Conservation (phyloP, 2,329 filamentous ascomycete species). For the Ophiobolus disseminans region DNA sequence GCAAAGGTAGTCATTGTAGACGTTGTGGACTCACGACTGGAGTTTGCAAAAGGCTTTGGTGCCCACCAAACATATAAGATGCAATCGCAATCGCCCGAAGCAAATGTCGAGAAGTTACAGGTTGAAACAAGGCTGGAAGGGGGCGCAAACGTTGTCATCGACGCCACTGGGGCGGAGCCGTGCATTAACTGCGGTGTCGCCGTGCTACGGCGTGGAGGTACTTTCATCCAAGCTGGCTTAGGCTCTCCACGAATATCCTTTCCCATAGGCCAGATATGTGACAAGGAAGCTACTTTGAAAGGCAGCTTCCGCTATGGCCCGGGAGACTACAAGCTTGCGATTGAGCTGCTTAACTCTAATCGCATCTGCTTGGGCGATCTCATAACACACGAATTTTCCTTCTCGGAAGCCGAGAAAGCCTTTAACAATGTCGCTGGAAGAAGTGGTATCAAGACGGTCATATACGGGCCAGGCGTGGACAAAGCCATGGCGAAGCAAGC, state of each 20-base stretch:
- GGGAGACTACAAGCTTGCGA: conserved; percentile 32
- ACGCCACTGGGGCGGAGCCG: conserved; percentile 32
- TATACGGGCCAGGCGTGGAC: conserved; percentile 26
- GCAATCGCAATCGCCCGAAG: conserved; percentile 6
- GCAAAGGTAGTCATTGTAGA: conserved; percentile 79
- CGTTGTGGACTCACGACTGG: conserved; percentile 75
- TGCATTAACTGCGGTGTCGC: conserved; percentile 26
- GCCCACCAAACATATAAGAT: conserved; percentile 17
- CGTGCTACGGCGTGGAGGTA: conserved; percentile 21
- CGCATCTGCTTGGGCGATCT: conserved; percentile 19
- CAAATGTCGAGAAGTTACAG: conserved; percentile 9
- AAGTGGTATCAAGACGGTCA: conserved; percentile 31
- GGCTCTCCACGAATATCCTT: conserved; percentile 24
- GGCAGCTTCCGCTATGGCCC: conserved; percentile 39
- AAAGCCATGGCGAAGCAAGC: background rate
- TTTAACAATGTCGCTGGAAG: conserved; percentile 20
- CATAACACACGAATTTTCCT: conserved; percentile 23
- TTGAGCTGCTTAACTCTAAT: conserved; percentile 18
- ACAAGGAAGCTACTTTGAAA: conserved; percentile 33
- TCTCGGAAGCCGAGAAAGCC: conserved; percentile 22
- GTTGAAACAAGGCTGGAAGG: background rate
- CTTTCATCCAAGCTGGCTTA: conserved; percentile 33
- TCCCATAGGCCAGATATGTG: conserved; percentile 32
- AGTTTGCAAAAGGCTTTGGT: conserved; percentile 72
- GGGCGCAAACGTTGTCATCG: conserved; percentile 29